These are phyloP conservation scores for Sistotremastrum niveocremeum DNA, from an alignment of 768 basidiomycete species.

Conservation along the genomic window DNA sequence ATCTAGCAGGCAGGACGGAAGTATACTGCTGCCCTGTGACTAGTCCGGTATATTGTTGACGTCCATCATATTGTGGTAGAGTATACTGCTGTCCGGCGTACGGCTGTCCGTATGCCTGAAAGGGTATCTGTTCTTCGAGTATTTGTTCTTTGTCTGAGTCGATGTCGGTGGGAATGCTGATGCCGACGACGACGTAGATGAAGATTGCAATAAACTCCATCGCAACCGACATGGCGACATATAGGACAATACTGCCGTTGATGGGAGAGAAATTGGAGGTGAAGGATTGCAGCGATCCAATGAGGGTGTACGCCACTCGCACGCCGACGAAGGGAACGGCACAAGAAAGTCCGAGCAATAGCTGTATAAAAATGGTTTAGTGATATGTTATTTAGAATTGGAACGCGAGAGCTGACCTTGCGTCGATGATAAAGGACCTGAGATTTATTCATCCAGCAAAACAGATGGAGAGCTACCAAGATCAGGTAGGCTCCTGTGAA, in stretches of 20 bases:
- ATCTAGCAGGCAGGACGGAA: too few relatives aligned
- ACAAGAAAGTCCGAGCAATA: slow-evolving; percentile 38
- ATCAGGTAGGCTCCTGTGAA: slow-evolving; percentile 28
- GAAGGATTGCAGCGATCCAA: slow-evolving; percentile 21
- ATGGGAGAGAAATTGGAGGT: too few relatives aligned
- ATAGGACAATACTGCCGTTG: slow-evolving; percentile 16
- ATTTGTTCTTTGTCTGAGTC: too few relatives aligned
- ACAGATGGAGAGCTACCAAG: not conserved
- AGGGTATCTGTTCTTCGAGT: too few relatives aligned
- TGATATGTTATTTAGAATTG: too few relatives aligned
- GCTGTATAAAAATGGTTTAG: slow-evolving; percentile 19
- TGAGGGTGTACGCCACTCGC: slow-evolving; percentile 43
- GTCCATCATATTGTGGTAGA: too few relatives aligned
- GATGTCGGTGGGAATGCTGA: slow-evolving; percentile 6
- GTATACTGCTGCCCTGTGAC: too few relatives aligned
- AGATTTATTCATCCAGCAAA: not conserved
- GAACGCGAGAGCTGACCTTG: too few relatives aligned
- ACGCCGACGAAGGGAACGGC: slow-evolving; percentile 51
- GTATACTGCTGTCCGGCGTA: too few relatives aligned
- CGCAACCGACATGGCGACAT: slow-evolving; percentile 41
- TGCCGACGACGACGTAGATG: slow-evolving; percentile 27
- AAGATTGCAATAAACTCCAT: slow-evolving; percentile 42
- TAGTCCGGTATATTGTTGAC: too few relatives aligned
- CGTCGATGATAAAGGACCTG: slow-evolving; percentile 7
- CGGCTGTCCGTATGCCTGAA: too few relatives aligned